A percentile compares a stretch with the other conserved stretches of the same genome.
Conservation (phyloP, 2,329 filamentous ascomycete species). For the Plenodomus lindquistii region DNA sequence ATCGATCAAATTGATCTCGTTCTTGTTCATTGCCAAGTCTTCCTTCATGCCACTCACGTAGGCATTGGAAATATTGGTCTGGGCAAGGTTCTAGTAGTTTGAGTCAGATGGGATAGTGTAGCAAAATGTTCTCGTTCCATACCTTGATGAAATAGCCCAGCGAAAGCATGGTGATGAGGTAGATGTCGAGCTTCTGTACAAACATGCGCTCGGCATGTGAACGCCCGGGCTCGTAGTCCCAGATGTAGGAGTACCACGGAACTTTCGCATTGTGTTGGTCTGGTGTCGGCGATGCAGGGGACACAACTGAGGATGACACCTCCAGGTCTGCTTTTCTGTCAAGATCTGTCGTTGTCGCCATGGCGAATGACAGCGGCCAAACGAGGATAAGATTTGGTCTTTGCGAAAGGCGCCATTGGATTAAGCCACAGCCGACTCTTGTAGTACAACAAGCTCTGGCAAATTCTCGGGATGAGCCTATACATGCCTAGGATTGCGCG, state of each 20-base stretch:
- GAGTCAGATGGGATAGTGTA: too few relatives aligned
- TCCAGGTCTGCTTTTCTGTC: slow-evolving; percentile 4
- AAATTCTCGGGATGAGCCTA: slow-evolving; percentile 10
- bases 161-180: slow-evolving; percentile 25
- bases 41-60: slow-evolving; percentile 34
- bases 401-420: not conserved
- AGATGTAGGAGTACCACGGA: slow-evolving; percentile 32
- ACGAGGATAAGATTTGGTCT: not conserved
- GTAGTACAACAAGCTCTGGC: not conserved
- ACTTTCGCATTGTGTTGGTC: slow-evolving; percentile 8
- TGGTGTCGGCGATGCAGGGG: not conserved
- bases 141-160: slow-evolving; percentile 32
- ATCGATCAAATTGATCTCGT: slow-evolving; percentile 27
- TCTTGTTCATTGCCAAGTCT: slow-evolving; percentile 25
- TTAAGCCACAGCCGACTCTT: not conserved
- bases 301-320: not conserved
- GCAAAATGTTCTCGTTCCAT: too few relatives aligned
- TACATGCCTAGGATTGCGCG: slow-evolving; percentile 17
- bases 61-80: slow-evolving; percentile 30
- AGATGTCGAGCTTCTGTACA: slow-evolving; percentile 26
- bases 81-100: slow-evolving; percentile 30
- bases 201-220: slow-evolving; percentile 24
- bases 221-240: slow-evolving; percentile 32
- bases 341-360: not conserved
- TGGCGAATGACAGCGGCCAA: not conserved